phyloP scores from a whole-genome alignment of 1,284 basidiomycete genomes.

The Moesziomyces sp. region DNA sequence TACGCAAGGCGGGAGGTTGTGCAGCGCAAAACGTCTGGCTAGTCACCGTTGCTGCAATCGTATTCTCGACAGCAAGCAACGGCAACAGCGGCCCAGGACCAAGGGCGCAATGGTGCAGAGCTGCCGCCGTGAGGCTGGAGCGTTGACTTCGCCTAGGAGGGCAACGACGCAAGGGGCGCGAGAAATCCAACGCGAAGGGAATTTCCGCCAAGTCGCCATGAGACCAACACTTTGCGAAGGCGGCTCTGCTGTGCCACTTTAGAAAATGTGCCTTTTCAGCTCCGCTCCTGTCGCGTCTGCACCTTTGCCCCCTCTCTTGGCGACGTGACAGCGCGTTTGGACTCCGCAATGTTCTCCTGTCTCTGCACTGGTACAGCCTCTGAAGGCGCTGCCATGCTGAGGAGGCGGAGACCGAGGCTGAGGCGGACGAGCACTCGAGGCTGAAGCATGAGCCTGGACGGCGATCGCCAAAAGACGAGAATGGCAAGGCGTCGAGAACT shows the following conservation, averaged over 20 bases:
- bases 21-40: background rate
- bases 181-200: background rate
- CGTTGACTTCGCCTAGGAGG: background rate
- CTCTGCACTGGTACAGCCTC: background rate
- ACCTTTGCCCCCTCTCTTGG: background rate
- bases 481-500: background rate
- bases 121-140: too few species aligned
- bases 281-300: background rate
- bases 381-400: too few species aligned
- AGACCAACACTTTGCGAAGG: constrained; percentile 4
- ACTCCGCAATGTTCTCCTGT: background rate
- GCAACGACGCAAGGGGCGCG: constrained; percentile 2
- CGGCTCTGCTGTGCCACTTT: constrained; percentile 3
- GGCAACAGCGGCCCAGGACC: background rate
- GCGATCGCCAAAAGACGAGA: background rate
- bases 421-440: too few species aligned
- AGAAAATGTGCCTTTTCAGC: background rate
- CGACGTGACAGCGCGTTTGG: background rate
- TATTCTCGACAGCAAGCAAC: background rate
- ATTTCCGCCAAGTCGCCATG: background rate
- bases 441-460: too few species aligned
- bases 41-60: background rate
- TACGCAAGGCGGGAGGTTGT: background rate
- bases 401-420: too few species aligned
- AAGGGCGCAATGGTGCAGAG: too few species aligned